Conservation (phyloP, 495 filamentous ascomycete genomes). For the Trichocladium uniseriatum region DNA sequence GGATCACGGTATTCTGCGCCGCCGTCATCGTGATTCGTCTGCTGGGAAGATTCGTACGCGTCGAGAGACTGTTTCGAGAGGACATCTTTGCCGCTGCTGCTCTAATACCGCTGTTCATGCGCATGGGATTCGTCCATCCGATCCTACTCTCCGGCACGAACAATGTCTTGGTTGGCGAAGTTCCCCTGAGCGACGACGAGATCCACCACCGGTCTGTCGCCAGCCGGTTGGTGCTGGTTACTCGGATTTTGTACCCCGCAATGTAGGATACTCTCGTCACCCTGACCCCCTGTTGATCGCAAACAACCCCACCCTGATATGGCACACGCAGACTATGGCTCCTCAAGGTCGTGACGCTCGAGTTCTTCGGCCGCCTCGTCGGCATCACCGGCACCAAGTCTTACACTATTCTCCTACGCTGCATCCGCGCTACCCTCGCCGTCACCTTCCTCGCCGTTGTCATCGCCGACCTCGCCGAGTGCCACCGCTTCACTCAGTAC, state of each 20-base stretch:
- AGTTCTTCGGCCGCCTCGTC: conserved; percentile 76
- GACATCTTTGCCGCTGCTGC: conserved; percentile 75
- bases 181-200: conserved; percentile 31
- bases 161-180: conserved; percentile 47
- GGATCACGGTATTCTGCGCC: conserved; percentile 74
- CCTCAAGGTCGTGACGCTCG: conserved; percentile 77
- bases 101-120: conserved; percentile 65
- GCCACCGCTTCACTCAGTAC: conserved; percentile 70
- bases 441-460: conserved; percentile 68
- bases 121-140: conserved; percentile 79
- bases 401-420: conserved; percentile 54
- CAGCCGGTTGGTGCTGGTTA: conserved; percentile 53
- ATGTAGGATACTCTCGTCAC: conserved; percentile 46
- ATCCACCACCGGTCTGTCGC: conserved; percentile 45
- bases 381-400: conserved; percentile 50
- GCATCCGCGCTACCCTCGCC: conserved; percentile 61
- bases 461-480: conserved; percentile 74
- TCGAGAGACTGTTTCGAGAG: conserved; percentile 71
- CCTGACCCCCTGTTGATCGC: too few relatives aligned
- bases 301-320: too few relatives aligned
- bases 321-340: conserved; percentile 92
- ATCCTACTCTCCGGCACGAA: conserved; percentile 83
- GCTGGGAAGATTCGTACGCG: conserved; percentile 67
- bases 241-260: conserved; percentile 55
- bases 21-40: conserved; percentile 70